A percentile compares a stretch with the other conserved stretches of the same genome.
These are phyloP conservation scores for Hygrophorus russula DNA, from an alignment of 768 basidiomycete species.

Conservation along the genomic window DNA sequence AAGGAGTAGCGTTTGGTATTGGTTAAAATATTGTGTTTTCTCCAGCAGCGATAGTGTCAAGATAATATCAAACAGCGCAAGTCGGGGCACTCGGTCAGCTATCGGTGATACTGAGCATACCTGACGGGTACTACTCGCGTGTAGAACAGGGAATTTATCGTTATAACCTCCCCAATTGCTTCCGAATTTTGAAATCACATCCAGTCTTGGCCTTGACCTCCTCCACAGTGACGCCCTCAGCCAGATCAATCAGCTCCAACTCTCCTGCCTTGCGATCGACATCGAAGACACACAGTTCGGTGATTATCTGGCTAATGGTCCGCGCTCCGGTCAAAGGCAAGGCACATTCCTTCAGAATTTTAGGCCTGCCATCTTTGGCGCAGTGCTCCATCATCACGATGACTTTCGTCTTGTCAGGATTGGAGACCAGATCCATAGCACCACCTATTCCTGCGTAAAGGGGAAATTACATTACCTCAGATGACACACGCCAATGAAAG, in stretches of 20 bases:
- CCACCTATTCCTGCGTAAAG: constrained; percentile 69
- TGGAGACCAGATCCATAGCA: constrained; percentile 94
- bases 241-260: constrained; percentile 70
- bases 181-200: constrained; percentile 61
- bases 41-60: too few species aligned
- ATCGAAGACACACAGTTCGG: constrained; percentile 84
- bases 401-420: constrained; percentile 90
- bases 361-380: constrained; percentile 82
- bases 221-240: constrained; percentile 74
- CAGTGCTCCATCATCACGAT: constrained; percentile 87
- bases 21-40: too few species aligned
- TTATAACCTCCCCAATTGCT: constrained; percentile 38
- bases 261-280: constrained; percentile 69
- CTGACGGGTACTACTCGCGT: too few species aligned
- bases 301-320: constrained; percentile 85
- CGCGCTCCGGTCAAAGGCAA: constrained; percentile 86
- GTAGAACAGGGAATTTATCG: too few species aligned
- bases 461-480: constrained; percentile 6
- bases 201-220: constrained; percentile 84
- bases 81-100: too few species aligned
- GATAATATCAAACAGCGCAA: too few species aligned
- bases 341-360: constrained; percentile 71
- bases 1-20: too few species aligned
- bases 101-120: too few species aligned
- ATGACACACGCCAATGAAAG: not conserved